phyloP scores from a whole-genome alignment of 192 early-diverging fungal species.

The Backusella liffmaniae region DNA sequence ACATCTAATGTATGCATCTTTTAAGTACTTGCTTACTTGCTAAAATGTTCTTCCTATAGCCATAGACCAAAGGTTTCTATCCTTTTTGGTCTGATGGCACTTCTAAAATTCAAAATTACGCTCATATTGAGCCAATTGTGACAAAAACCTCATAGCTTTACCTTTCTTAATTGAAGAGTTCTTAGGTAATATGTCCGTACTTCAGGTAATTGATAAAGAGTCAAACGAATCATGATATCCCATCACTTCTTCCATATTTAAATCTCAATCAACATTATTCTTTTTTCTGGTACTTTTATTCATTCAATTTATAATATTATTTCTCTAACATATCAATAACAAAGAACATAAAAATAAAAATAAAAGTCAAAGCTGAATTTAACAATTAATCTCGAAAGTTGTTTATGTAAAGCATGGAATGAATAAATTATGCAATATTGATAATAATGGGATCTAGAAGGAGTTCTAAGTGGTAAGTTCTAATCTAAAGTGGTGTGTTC shows the following conservation, averaged over 20 bases:
- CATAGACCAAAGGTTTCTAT: conserved; percentile 64
- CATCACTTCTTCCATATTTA: too few relatives aligned
- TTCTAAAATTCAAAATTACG: conserved; percentile 88
- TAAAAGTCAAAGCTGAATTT: not conserved
- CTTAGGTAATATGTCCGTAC: conserved; percentile 57
- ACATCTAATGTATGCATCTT: not conserved
- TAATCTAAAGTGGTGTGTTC: not conserved
- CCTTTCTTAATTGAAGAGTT: conserved; percentile 98
- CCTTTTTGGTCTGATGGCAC: conserved; percentile 82
- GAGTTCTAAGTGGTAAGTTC: not conserved
- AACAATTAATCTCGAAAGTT: not conserved
- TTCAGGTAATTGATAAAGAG: too few relatives aligned
- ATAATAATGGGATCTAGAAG: not conserved
- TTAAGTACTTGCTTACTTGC: not conserved
- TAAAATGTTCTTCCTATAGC: not conserved
- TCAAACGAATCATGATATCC: too few relatives aligned
- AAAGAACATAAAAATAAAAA: not conserved
- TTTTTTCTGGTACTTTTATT: too few relatives aligned
- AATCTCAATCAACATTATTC: too few relatives aligned
- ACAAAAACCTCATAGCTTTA: conserved; percentile 79
- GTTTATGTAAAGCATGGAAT: not conserved
- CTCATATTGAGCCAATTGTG: conserved; percentile 86
- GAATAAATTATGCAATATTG: not conserved
- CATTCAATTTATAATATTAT: too few relatives aligned
- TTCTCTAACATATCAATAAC: not conserved